Percentiles rank a stretch among this genome's conserved stretches.
Conservation (phyloP, 2,329 filamentous ascomycete species). For the Paecilomyces niveus region DNA sequence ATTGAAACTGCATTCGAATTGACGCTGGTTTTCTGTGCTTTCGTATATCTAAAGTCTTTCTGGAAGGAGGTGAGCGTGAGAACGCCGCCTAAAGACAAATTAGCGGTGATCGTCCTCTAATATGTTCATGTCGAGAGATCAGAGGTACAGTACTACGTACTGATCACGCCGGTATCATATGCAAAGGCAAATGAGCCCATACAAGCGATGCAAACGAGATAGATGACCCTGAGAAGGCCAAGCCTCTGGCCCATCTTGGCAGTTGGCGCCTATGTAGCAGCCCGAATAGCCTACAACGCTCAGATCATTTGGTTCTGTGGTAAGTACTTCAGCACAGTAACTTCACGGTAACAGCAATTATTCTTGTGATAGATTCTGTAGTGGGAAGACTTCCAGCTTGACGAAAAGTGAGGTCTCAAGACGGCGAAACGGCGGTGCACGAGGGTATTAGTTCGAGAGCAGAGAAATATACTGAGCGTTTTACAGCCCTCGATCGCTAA, state of each 20-base stretch:
- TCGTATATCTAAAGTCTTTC: constrained; percentile 32
- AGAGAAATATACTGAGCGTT: background rate
- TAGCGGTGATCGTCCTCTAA: background rate
- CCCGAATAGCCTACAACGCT: background rate
- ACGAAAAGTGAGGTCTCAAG: background rate
- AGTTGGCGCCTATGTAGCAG: background rate
- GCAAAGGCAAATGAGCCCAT: constrained; percentile 34
- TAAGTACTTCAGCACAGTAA: background rate
- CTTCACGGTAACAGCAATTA: constrained; percentile 1
- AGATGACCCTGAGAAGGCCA: constrained; percentile 28
- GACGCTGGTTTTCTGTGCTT: constrained; percentile 32
- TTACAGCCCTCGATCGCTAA: too few relatives aligned
- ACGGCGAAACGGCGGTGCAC: background rate
- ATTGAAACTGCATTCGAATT: constrained; percentile 44
- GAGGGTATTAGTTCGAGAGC: background rate
- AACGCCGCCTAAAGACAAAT: constrained; percentile 30
- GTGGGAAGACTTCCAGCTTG: background rate
- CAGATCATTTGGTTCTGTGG: constrained; percentile 3
- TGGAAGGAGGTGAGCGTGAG: constrained; percentile 39
- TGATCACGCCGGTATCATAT: constrained; percentile 33
- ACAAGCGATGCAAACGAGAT: constrained; percentile 29
- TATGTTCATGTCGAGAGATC: background rate
- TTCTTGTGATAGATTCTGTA: background rate
- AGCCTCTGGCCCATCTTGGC: constrained; percentile 23
- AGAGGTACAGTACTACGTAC: constrained; percentile 13